Evolutionary conservation across 139 green algal species (phyloP), one percentile per base, ranked within the genome.

Genomic region (Asterochloris sp.): DNA sequence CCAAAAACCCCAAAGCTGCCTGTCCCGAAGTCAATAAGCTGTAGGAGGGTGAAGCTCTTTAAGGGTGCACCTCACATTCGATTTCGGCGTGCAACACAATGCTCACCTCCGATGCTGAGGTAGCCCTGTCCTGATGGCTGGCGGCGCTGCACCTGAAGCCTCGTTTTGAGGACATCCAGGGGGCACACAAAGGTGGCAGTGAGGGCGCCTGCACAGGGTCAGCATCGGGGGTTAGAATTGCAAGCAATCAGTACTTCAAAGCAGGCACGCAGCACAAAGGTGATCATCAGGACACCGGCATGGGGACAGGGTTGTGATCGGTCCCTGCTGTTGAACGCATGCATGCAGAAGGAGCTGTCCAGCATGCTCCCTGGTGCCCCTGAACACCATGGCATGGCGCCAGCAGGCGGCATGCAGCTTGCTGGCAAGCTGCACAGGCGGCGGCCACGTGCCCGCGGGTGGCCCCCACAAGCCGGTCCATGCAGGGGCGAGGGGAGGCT

Each of bases 121-220:
- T 91, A 88, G 38, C 89, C 14, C 60, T 62, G 14, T 13, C 81
- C 77, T 62, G 76, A 67, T 82, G 61, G 76, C 69, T 61, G 27
- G 26, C 28, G 75, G 62, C 88, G 84, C 83, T 97, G 91, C 15
- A 99, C 95, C 84, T 99, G 97, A 79, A 99, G 81, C 24, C 96
- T 88, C 13, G 97, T 99, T 83, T 99, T 99, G 2, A 99, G 84
- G 2, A 99, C 97, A 80, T 99, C 97, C 73, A 99, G 84, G 0
- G 97, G 97, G 81, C 96, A 98, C 11, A 99, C 96, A 84, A 99
- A 95, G 12, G 92, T 94, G 6, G 97, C 97, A 9, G 97, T 97
- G 12, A 97, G 82, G 0, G 90, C 90, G 19, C 95, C 94, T 94
- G 89, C 81, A 80, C 9, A 2, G 8, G 26, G 23, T 38, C 24